Percentiles rank a stretch among this genome's conserved stretches.
Conservation (phyloP, 1,284 basidiomycete genomes). For the Irpex sp. region DNA sequence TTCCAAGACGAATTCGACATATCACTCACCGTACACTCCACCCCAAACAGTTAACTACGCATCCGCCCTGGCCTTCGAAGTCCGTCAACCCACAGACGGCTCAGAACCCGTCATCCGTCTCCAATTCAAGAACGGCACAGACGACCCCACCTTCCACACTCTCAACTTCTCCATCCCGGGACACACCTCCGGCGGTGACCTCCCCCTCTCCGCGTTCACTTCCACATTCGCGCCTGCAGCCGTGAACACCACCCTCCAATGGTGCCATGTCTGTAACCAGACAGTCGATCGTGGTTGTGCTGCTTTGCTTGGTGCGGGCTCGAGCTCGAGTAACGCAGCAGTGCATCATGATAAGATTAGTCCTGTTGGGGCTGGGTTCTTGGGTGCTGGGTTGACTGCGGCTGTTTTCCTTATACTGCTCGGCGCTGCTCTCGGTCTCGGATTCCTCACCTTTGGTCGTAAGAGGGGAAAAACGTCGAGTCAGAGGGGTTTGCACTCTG, state of each 20-base stretch:
- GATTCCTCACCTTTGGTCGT: slow-evolving; percentile 36
- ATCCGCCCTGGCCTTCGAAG: slow-evolving; percentile 35
- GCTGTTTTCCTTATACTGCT: slow-evolving; percentile 38
- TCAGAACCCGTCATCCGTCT: slow-evolving; percentile 42
- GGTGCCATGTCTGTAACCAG: slow-evolving; percentile 58
- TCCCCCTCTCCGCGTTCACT: slow-evolving; percentile 55
- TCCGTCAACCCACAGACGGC: slow-evolving; percentile 25
- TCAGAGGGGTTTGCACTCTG: slow-evolving; percentile 7
- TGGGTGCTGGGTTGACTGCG: slow-evolving; percentile 56
- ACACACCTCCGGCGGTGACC: slow-evolving; percentile 31
- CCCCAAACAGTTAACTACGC: slow-evolving; percentile 38
- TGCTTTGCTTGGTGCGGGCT: slow-evolving; percentile 25
- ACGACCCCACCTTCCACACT: slow-evolving; percentile 24
- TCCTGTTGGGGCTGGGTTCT: slow-evolving; percentile 56
- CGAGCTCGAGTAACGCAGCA: too few relatives aligned
- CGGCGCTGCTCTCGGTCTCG: slow-evolving; percentile 39
- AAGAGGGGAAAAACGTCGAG: background rate
- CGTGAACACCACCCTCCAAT: slow-evolving; percentile 50
- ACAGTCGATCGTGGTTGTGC: slow-evolving; percentile 50
- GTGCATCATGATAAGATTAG: slow-evolving; percentile 35
- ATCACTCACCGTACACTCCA: too few relatives aligned
- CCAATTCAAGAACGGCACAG: slow-evolving; percentile 54
- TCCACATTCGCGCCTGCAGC: slow-evolving; percentile 44
- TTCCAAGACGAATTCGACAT: too few relatives aligned
- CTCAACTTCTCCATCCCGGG: slow-evolving; percentile 25